Conservation (phyloP, 108 stramenopile genomes). For the Fragilariopsis cylindrus region DNA sequence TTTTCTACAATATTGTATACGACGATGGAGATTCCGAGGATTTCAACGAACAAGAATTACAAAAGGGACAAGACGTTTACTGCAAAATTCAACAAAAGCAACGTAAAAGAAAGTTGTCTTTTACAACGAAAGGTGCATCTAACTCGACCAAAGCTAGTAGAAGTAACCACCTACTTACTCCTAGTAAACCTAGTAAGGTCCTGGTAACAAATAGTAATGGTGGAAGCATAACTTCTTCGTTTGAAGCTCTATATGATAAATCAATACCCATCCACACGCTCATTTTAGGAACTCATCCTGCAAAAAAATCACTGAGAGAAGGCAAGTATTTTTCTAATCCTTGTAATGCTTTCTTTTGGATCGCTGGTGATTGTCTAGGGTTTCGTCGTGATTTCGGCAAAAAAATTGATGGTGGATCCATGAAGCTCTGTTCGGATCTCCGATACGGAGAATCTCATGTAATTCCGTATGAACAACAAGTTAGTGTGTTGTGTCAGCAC, state of each 20-base stretch:
- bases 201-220: no score
- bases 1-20: slow-evolving; percentile 11
- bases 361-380: slow-evolving; percentile 76
- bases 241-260: background rate
- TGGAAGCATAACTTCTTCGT: background rate
- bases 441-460: slow-evolving; percentile 51
- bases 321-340: slow-evolving; percentile 67
- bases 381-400: slow-evolving; percentile 63
- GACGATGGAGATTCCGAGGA: slow-evolving; percentile 8
- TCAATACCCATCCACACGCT: slow-evolving; percentile 58
- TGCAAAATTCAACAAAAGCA: background rate
- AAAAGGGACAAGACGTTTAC: slow-evolving; percentile 1
- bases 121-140: no score
- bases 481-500: slow-evolving; percentile 42
- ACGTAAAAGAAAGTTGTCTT: background rate
- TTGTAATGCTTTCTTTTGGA: slow-evolving; percentile 82
- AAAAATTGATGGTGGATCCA: slow-evolving; percentile 46
- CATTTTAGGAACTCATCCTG: slow-evolving; percentile 79
- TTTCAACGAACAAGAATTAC: background rate
- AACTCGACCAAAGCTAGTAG: no score
- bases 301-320: slow-evolving; percentile 48
- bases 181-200: no score
- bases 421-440: slow-evolving; percentile 57
- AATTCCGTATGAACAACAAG: slow-evolving; percentile 62
- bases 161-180: no score